Conservation (phyloP, 176 grass and related monocot genomes). For the Echinochloa phyllopogon region DNA sequence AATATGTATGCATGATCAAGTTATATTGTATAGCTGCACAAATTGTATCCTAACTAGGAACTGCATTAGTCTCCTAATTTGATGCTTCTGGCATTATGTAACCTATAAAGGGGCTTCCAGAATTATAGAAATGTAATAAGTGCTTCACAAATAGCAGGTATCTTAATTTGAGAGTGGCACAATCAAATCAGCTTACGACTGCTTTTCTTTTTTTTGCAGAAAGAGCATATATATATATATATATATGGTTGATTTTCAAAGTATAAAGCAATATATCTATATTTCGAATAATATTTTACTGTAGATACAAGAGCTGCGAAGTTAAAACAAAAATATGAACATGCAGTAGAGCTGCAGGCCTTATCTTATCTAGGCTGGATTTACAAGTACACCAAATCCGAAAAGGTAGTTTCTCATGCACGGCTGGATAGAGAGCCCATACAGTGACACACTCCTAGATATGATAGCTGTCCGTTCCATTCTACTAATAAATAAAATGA, state of each 20-base stretch:
- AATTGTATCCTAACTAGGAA: not conserved
- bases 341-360: too few species aligned
- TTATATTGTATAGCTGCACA: not conserved
- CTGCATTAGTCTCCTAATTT: not conserved
- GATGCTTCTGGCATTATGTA: constrained; percentile 7
- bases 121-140: not conserved
- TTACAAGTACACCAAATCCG: too few species aligned
- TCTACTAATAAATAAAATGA: too few species aligned
- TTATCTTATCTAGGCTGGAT: too few species aligned
- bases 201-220: not conserved
- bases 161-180: not conserved
- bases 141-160: not conserved
- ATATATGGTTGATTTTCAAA: not conserved
- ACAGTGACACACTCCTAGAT: too few species aligned
- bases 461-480: too few species aligned
- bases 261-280: not conserved
- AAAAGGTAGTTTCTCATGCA: too few species aligned
- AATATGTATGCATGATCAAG: not conserved
- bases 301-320: not conserved
- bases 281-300: not conserved
- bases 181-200: not conserved
- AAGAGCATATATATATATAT: too few species aligned
- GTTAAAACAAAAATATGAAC: not conserved
- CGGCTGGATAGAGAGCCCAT: too few species aligned
- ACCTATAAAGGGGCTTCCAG: not conserved